Evolutionary conservation across 176 grass and related monocot species (phyloP).

Genomic region (Rhynchospora tenuis): DNA sequence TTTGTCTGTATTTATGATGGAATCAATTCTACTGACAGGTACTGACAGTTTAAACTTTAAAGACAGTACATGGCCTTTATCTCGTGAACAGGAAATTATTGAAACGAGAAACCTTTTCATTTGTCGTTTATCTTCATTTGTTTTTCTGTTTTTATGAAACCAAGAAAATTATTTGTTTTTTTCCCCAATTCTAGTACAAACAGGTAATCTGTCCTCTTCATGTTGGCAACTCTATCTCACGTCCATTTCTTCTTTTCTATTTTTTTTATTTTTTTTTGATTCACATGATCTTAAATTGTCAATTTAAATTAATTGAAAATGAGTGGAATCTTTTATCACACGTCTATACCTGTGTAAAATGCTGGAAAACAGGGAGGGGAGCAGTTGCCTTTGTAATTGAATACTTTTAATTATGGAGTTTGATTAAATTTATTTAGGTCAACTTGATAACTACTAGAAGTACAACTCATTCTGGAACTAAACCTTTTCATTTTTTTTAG

Average conservation of each 20-base stretch:
- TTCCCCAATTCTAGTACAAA: neutral
- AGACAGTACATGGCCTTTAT: neutral
- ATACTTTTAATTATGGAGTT: neutral
- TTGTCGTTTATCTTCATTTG: neutral
- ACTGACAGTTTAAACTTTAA: neutral
- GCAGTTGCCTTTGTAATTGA: neutral
- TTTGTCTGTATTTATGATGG: neutral
- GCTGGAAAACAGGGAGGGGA: neutral
- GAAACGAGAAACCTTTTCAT: neutral
- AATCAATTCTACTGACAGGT: no score
- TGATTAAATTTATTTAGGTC: neutral
- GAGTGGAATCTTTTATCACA: neutral
- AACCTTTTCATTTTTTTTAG: conserved; percentile 9
- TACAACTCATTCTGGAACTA: neutral
- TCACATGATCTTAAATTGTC: neutral
- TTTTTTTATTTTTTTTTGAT: neutral
- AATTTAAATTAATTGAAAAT: neutral
- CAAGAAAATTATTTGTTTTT: conserved; percentile 6
- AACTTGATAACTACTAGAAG: neutral
- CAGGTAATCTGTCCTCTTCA: neutral
- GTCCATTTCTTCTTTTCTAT: neutral
- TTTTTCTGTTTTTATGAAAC: neutral
- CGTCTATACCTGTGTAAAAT: neutral
- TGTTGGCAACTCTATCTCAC: neutral
- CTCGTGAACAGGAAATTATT: neutral